Base-by-base conservation (phyloP, 768 basidiomycete genomes). In the Leccinum boreale region DNA sequence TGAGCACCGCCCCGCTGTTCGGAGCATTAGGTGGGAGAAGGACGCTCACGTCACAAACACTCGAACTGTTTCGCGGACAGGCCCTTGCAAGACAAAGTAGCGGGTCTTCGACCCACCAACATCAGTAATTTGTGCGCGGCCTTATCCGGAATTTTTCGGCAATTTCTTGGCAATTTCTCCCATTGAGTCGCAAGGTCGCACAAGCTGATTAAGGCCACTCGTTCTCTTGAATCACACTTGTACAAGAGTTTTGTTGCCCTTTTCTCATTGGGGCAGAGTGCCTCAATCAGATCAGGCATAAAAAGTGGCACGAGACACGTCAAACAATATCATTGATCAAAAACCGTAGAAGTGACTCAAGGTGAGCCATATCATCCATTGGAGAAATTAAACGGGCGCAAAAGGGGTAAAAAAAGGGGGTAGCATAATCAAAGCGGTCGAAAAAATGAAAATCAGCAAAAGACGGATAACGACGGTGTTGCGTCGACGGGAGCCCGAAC, bases 41-140 rank as follows among this genome's bases (percentile, higher is more conserved):
- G 28, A 23, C 9, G 19, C 44, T 61, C 50, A 50, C 21, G 45
- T 50, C 50, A 52, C 35, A 31, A 29, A 58, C 19, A 84, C 94
- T 77, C 74, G 97, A 95, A 66, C 85, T 87, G 74, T 98, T 67
- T 95, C 92, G 52, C 98, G 79, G 2, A 89, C 82, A 3, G 92
- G 87, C 0, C 95, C 94, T 72, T 92, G 88, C 24, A 98, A 79
- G 8, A 98, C 93, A 66, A 98, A 98, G 73, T 87, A 99, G 45
- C 97, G 82, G 24, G 93, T 93, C 70, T 96, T 95, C 96, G 92
- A 95, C 2, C 96, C 94, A 47, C 97, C 97, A 74, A 98, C 26
- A 44, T 44, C 42, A 44, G 42, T 14, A 44, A 44, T 44, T 44
- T 44, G 42, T 44, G 42, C 42, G 19, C 42, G 10, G 42, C 52